phyloP scores from a whole-genome alignment of 306 rosid species.

The Rubus parviflorus region DNA sequence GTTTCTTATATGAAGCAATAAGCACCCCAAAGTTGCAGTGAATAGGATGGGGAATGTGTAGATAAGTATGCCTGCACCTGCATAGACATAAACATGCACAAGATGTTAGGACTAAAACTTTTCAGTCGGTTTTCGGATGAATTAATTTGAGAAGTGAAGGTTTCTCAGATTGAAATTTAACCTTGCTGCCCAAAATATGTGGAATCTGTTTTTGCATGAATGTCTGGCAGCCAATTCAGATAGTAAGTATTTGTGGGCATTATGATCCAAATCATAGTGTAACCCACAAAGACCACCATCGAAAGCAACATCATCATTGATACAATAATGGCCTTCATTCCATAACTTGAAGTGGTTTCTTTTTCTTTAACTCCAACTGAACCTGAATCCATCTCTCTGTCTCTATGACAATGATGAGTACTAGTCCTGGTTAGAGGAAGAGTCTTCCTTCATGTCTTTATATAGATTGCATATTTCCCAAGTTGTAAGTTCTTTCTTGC shows the following conservation, averaged over 20 bases:
- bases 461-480: not conserved
- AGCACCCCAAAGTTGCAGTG: slow-evolving; percentile 41
- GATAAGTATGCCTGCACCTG: slow-evolving; percentile 44
- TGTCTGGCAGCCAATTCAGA: slow-evolving; percentile 38
- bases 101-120: not conserved
- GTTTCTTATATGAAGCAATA: slow-evolving; percentile 40
- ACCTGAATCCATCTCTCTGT: slow-evolving; percentile 25
- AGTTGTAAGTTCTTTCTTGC: not conserved
- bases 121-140: not conserved
- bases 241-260: slow-evolving; percentile 50
- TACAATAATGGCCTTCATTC: slow-evolving; percentile 25
- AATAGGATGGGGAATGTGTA: slow-evolving; percentile 47
- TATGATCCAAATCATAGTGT: slow-evolving; percentile 45
- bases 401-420: not conserved
- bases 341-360: slow-evolving; percentile 12
- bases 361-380: not conserved
- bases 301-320: slow-evolving; percentile 33
- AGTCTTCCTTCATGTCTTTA: not conserved
- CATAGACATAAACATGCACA: not conserved
- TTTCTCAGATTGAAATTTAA: not conserved
- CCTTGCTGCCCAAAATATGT: slow-evolving; percentile 52
- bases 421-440: not conserved
- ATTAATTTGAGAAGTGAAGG: not conserved
- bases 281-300: slow-evolving; percentile 43
- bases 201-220: slow-evolving; percentile 44